Evolutionary conservation across 2,329 filamentous ascomycete genomes (phyloP).

Genomic region (Fusarium xylarioides): DNA sequence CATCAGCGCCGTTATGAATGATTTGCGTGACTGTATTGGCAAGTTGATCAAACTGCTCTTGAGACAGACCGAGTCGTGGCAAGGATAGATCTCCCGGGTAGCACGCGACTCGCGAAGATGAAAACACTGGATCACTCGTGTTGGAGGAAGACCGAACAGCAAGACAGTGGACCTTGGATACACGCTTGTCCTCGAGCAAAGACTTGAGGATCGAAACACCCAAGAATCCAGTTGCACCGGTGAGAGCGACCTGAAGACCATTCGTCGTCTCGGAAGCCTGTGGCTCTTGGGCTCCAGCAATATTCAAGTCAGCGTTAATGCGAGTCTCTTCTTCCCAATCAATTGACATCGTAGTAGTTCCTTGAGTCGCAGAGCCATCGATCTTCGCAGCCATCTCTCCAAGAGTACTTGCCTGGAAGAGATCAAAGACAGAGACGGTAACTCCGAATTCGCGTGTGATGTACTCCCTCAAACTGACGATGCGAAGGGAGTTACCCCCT

Average conservation of each 20-base stretch:
- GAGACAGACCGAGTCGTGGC: background rate
- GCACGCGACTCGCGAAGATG: background rate
- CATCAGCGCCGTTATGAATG: constrained; percentile 58
- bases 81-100: background rate
- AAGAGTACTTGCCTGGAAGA: background rate
- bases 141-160: background rate
- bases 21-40: constrained; percentile 44
- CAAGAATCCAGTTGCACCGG: background rate
- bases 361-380: background rate
- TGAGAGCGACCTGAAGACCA: background rate
- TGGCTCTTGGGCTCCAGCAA: rapidly evolving
- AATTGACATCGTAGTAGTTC: background rate
- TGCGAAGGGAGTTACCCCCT: background rate
- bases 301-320: background rate
- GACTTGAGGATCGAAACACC: background rate
- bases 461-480: background rate
- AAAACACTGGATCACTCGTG: background rate
- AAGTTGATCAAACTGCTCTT: background rate
- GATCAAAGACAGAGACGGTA: background rate
- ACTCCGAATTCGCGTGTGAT: background rate
- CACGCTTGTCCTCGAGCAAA: background rate
- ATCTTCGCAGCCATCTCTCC: background rate
- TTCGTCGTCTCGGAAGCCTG: background rate
- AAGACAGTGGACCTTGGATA: background rate
- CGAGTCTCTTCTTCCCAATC: background rate